Evolutionary conservation across 2,329 filamentous ascomycete species (phyloP).

Genomic region (Fusarium azukiicola): DNA sequence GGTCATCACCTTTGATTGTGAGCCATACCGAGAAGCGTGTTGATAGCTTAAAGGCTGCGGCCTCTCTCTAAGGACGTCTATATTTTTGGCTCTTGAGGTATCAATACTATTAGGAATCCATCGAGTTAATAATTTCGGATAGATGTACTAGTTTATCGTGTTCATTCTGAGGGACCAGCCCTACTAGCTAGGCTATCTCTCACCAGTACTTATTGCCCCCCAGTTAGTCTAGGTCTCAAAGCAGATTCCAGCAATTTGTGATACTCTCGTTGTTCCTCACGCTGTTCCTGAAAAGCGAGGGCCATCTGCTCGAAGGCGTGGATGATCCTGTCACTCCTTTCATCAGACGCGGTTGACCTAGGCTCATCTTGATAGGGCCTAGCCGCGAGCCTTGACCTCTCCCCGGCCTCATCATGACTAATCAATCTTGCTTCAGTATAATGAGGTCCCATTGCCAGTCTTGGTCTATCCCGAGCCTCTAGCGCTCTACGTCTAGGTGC

Average conservation of each 20-base stretch:
- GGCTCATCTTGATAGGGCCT: not conserved
- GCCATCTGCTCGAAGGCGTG: not conserved
- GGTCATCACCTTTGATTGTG: not conserved
- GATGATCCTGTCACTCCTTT: not conserved
- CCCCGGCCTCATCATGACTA: not conserved
- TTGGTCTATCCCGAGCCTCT: not conserved
- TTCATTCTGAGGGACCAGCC: slow-evolving; percentile 1
- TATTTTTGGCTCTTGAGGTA: not conserved
- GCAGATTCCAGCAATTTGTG: not conserved
- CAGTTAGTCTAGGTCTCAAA: not conserved
- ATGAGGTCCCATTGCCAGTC: not conserved
- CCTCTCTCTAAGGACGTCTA: not conserved
- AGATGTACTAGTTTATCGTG: not conserved
- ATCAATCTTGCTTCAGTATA: not conserved
- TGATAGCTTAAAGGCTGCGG: not conserved
- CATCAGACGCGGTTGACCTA: not conserved
- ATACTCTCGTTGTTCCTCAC: not conserved
- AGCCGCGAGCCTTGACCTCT: not conserved
- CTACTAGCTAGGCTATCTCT: not conserved
- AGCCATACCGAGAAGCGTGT: not conserved
- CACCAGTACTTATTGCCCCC: not conserved
- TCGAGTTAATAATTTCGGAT: not conserved
- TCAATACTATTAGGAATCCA: not conserved
- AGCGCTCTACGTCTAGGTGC: not conserved
- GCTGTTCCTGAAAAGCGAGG: not conserved